Evolutionary conservation across 1,284 basidiomycete species (phyloP).

Genomic region (Pterula multifida): DNA sequence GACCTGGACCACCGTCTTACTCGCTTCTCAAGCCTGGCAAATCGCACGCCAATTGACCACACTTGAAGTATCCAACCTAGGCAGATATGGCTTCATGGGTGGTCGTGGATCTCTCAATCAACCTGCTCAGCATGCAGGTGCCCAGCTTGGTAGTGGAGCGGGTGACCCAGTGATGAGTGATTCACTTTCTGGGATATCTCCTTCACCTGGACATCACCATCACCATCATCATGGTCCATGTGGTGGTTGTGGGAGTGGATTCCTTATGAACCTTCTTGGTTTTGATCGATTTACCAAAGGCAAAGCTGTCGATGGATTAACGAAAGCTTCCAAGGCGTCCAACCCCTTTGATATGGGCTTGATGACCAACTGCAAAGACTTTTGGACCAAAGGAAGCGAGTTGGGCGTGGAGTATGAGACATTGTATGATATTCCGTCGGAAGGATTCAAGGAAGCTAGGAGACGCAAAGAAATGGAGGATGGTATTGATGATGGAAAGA

Average conservation of each 20-base stretch:
- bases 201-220: constrained; percentile 24
- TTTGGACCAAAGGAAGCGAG: constrained; percentile 82
- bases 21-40: constrained; percentile 84
- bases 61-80: constrained; percentile 89
- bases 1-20: constrained; percentile 84
- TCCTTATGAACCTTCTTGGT: constrained; percentile 82
- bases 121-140: constrained; percentile 11
- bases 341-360: constrained; percentile 93
- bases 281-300: constrained; percentile 90
- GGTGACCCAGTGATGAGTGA: constrained; percentile 44
- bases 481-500: constrained; percentile 26
- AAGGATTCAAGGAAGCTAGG: constrained; percentile 70
- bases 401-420: constrained; percentile 83
- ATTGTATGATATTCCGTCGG: constrained; percentile 81
- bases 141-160: constrained; percentile 14
- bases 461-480: constrained; percentile 43
- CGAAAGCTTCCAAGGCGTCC: constrained; percentile 47
- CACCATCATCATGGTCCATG: constrained; percentile 25
- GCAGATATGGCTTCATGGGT: constrained; percentile 95
- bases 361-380: constrained; percentile 85
- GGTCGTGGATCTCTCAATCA: constrained; percentile 46
- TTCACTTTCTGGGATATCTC: constrained; percentile 34
- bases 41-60: constrained; percentile 93
- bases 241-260: constrained; percentile 35
- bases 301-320: constrained; percentile 75